A percentile compares a stretch with the other conserved stretches of the same genome.
Conservation (phyloP, 2,329 filamentous ascomycete genomes). For the Cercospora brassicicola region DNA sequence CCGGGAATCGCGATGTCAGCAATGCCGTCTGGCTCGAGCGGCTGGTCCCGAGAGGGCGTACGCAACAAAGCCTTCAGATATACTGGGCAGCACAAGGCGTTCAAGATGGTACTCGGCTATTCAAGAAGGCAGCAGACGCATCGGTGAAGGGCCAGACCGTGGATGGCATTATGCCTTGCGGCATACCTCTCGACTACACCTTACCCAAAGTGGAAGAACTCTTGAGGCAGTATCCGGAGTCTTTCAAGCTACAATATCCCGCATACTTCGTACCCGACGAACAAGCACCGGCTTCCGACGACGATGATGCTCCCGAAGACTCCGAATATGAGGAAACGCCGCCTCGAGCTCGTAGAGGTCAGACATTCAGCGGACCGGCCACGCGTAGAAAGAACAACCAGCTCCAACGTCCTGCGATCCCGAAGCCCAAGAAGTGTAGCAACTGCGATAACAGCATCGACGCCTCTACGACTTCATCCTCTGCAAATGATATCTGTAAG, state of each 20-base stretch:
- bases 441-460: background rate
- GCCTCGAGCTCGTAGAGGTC: no score
- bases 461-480: no score
- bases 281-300: background rate
- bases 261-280: background rate
- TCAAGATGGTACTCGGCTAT: background rate
- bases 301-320: background rate
- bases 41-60: background rate
- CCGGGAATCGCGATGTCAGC: background rate
- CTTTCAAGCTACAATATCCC: background rate
- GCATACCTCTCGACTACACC: background rate
- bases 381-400: background rate
- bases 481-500: background rate
- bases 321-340: no score
- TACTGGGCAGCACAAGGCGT: background rate
- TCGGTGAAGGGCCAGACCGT: background rate
- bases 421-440: background rate
- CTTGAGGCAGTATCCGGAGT: background rate
- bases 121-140: background rate
- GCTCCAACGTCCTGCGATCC: background rate
- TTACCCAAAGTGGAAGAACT: background rate
- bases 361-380: no score
- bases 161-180: background rate
- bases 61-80: background rate
- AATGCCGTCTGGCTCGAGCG: background rate